These are phyloP conservation scores for Juncus effusus DNA, from an alignment of 176 grass and related monocot genomes.

Conservation along the genomic window DNA sequence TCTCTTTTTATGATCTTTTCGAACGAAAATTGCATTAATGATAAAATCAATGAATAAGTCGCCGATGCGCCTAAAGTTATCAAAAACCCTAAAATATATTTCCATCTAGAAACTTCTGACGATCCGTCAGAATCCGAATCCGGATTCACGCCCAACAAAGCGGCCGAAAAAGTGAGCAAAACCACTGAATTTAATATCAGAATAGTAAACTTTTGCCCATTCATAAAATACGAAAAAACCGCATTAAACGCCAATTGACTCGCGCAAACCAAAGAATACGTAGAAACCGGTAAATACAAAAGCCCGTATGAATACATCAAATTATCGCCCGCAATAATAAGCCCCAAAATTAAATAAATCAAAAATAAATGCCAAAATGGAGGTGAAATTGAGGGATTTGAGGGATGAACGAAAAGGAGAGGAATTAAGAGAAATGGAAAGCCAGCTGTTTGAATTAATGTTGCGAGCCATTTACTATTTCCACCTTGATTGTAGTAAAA, in stretches of 20 bases:
- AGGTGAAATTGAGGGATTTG: conserved; percentile 20
- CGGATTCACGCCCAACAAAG: conserved; percentile 46
- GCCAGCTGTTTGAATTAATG: conserved; percentile 60
- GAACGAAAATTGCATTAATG: conserved; percentile 61
- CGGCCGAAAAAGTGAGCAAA: conserved; percentile 67
- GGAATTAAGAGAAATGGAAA: conserved; percentile 61
- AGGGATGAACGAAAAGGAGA: conserved; percentile 45
- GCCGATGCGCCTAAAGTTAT: conserved; percentile 61
- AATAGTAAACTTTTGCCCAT: conserved; percentile 63
- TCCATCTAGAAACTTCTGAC: conserved; percentile 35
- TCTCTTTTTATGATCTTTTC: conserved; percentile 45
- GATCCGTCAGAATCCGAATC: conserved; percentile 36
- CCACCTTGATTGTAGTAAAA: conserved; percentile 98
- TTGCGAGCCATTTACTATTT: conserved; percentile 83
- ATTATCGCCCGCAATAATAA: conserved; percentile 52
- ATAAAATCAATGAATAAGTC: conserved; percentile 45
- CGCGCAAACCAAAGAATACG: conserved; percentile 68
- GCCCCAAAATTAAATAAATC: conserved; percentile 44
- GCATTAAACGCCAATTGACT: conserved; percentile 80
- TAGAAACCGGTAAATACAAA: conserved; percentile 79
- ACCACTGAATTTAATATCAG: conserved; percentile 72
- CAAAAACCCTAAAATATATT: conserved; percentile 52
- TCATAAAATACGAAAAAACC: conserved; percentile 65
- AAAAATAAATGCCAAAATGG: conserved; percentile 28
- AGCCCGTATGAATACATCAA: conserved; percentile 85